A percentile compares a stretch with the other conserved stretches of the same genome.
Evolutionary conservation across 306 rosid species (phyloP).

Genomic region (Citrullus mucosospermus): DNA sequence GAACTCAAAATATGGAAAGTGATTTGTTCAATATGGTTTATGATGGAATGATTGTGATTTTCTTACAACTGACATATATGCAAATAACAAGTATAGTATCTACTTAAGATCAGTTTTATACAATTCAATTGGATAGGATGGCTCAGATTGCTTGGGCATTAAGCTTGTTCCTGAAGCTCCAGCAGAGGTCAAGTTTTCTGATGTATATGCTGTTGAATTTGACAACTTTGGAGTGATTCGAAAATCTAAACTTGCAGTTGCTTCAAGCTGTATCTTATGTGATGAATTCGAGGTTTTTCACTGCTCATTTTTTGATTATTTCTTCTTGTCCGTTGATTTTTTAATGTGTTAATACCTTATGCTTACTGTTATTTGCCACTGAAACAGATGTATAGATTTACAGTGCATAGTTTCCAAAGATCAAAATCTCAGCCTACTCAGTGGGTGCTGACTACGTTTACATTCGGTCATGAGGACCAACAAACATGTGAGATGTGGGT

Average conservation of each 20-base stretch:
- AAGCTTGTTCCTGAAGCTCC: conserved; percentile 30
- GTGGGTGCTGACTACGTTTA: conserved; percentile 42
- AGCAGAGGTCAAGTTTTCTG: conserved; percentile 46
- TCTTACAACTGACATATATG: not conserved
- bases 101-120: not conserved
- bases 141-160: conserved; percentile 50
- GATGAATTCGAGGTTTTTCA: conserved; percentile 44
- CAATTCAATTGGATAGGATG: conserved; percentile 37
- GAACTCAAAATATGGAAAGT: not conserved
- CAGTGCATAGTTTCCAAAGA: conserved; percentile 51
- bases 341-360: not conserved
- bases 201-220: conserved; percentile 62
- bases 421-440: conserved; percentile 45
- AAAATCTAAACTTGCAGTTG: conserved; percentile 28
- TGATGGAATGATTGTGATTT: not conserved
- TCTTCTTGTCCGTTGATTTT: conserved; percentile 4
- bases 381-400: conserved; percentile 54
- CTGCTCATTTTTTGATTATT: not conserved
- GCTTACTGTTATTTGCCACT: not conserved
- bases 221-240: conserved; percentile 24
- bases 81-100: not conserved
- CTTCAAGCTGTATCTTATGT: conserved; percentile 27
- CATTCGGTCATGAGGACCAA: conserved; percentile 51
- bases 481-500: conserved; percentile 71
- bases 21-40: not conserved